These are phyloP conservation scores for Daldinia sp. DNA, from an alignment of 2,329 filamentous ascomycete species.

Conservation along the genomic window DNA sequence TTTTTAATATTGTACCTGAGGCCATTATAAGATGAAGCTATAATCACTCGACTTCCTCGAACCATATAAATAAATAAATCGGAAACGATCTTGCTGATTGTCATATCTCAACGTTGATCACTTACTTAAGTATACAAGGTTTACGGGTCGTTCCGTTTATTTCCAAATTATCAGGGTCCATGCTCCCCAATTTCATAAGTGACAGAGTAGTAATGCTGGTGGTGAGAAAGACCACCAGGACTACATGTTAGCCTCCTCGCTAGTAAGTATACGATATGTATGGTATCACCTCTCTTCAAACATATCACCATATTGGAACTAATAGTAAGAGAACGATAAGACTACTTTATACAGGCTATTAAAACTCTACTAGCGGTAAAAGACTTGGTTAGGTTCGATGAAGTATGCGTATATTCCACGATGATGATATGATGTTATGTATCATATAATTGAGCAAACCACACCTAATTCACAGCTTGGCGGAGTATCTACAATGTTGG, in stretches of 20 bases:
- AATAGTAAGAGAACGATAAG: not conserved
- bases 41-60: not conserved
- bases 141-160: constrained; percentile 19
- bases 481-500: constrained; percentile 29
- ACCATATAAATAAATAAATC: not conserved
- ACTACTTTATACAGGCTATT: not conserved
- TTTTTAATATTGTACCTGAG: not conserved
- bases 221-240: no score
- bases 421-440: constrained; percentile 16
- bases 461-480: not conserved
- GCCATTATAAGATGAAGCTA: not conserved
- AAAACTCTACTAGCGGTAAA: not conserved
- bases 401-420: constrained; percentile 22
- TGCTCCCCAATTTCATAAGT: not conserved
- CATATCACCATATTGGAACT: not conserved
- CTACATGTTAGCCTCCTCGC: not conserved
- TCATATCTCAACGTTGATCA: constrained; percentile 4
- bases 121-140: constrained; percentile 6
- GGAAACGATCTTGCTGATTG: not conserved
- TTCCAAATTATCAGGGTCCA: constrained; percentile 1
- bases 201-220: not conserved
- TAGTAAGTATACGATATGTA: no score
- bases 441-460: constrained; percentile 15
- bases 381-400: not conserved
- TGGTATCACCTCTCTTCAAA: no score